Evolutionary conservation across 1,139 yeast genomes (phyloP).

Genomic region (Komagataea norvegica): DNA sequence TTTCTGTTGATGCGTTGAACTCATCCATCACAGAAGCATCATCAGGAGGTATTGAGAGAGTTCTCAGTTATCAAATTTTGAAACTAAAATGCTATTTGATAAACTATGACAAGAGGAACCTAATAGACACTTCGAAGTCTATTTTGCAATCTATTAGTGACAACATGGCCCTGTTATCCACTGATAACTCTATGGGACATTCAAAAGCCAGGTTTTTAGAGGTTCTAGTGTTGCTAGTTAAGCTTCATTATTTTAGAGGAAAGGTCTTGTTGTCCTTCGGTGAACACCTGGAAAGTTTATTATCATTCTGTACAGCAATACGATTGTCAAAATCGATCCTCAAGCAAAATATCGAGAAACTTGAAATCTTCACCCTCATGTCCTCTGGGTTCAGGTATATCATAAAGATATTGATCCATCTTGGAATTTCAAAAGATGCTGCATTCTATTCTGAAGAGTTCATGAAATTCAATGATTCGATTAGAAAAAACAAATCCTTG

Average conservation of each 20-base stretch:
- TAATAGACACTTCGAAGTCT: constrained; percentile 9
- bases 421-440: constrained; percentile 54
- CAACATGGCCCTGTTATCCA: constrained; percentile 8
- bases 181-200: constrained; percentile 13
- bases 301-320: constrained; percentile 30
- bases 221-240: constrained; percentile 15
- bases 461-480: constrained; percentile 34
- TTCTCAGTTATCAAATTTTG: constrained; percentile 12
- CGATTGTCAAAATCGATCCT: constrained; percentile 31
- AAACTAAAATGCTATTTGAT: constrained; percentile 15
- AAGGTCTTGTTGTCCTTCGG: constrained; percentile 20
- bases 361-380: constrained; percentile 36
- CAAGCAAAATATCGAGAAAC: constrained; percentile 31
- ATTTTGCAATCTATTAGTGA: constrained; percentile 4
- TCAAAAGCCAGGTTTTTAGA: constrained; percentile 12
- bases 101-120: constrained; percentile 11
- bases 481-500: constrained; percentile 13
- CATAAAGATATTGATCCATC: constrained; percentile 35
- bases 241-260: constrained; percentile 23
- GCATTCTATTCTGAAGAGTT: constrained; percentile 47
- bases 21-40: neutral
- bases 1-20: constrained; percentile 15
- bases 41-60: too few relatives aligned
- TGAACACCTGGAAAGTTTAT: constrained; percentile 26
- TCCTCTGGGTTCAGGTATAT: constrained; percentile 35